Percentiles rank a stretch among this genome's conserved stretches.
Evolutionary conservation across 2,329 filamentous ascomycete species (phyloP).

Genomic region (Fusarium domesticum): DNA sequence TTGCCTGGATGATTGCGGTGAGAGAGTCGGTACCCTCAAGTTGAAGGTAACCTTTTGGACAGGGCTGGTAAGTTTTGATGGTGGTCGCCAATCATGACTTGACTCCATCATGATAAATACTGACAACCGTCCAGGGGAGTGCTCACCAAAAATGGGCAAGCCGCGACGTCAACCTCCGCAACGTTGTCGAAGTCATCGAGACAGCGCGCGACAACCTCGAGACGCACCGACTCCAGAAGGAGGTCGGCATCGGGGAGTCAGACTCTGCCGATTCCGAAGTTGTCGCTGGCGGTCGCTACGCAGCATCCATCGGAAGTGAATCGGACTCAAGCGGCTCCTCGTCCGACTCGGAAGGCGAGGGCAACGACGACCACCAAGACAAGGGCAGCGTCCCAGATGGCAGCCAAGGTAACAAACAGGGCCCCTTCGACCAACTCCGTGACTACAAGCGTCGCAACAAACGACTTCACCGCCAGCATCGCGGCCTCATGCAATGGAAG

Average conservation of each 20-base stretch:
- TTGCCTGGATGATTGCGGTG: constrained; percentile 44
- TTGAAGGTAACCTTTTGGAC: constrained; percentile 36
- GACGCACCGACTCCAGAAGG: constrained; percentile 32
- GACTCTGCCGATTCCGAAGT: constrained; percentile 13
- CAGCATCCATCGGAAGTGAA: constrained; percentile 21
- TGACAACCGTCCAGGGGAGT: constrained; percentile 26
- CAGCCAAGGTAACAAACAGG: constrained; percentile 41
- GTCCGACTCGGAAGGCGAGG: constrained; percentile 32
- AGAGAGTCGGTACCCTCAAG: constrained; percentile 46
- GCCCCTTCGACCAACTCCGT: constrained; percentile 48
- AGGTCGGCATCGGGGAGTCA: constrained; percentile 36
- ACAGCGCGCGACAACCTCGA: constrained; percentile 37
- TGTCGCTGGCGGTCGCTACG: constrained; percentile 1
- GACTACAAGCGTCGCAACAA: constrained; percentile 60
- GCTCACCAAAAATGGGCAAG: constrained; percentile 38
- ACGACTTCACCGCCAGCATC: constrained; percentile 61
- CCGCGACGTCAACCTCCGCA: constrained; percentile 34
- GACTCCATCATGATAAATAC: not conserved
- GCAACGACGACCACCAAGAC: not conserved
- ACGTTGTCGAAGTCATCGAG: constrained; percentile 48
- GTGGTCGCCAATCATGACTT: no score
- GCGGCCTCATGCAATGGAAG: constrained; percentile 72
- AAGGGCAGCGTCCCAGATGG: constrained; percentile 31
- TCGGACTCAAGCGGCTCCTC: constrained; percentile 31
- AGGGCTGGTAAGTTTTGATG: constrained; percentile 36